phyloP scores from a whole-genome alignment of 306 rosid genomes.

The Boehmeria nivea region DNA sequence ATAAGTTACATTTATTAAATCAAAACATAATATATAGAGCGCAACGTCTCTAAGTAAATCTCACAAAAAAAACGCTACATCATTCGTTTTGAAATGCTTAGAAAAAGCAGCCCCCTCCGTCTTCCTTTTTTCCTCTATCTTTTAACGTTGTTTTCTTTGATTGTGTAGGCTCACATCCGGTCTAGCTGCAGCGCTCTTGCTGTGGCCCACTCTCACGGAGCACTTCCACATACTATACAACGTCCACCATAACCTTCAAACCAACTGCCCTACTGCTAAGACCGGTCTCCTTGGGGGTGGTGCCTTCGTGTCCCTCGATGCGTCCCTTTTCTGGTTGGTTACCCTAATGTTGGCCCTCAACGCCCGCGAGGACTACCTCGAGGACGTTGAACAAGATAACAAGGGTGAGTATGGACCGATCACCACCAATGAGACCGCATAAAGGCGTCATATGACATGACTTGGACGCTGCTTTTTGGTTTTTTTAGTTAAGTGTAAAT shows the following conservation, averaged over 20 bases:
- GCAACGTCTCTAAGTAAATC: too few relatives aligned
- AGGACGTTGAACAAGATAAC: conserved; percentile 25
- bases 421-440: neutral
- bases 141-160: too few relatives aligned
- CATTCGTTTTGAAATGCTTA: too few relatives aligned
- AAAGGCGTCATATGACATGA: too few relatives aligned
- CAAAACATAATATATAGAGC: too few relatives aligned
- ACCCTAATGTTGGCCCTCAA: conserved; percentile 75
- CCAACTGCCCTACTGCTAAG: conserved; percentile 56
- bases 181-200: conserved; percentile 40
- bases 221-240: conserved; percentile 37
- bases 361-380: conserved; percentile 77
- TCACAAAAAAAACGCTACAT: too few relatives aligned
- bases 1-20: too few relatives aligned
- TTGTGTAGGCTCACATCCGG: conserved; percentile 55
- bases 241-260: conserved; percentile 19
- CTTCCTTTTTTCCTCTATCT: neutral
- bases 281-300: conserved; percentile 94
- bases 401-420: conserved; percentile 23
- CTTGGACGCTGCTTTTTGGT: too few relatives aligned
- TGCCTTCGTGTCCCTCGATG: conserved; percentile 75
- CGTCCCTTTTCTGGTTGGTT: conserved; percentile 78
- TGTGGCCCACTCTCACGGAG: conserved; percentile 64
- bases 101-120: too few relatives aligned
- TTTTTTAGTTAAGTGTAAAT: too few relatives aligned